A percentile compares a stretch with the other conserved stretches of the same genome.
These are phyloP conservation scores for Sisymbrium irio DNA, from an alignment of 345 rosid genomes.

Conservation along the genomic window DNA sequence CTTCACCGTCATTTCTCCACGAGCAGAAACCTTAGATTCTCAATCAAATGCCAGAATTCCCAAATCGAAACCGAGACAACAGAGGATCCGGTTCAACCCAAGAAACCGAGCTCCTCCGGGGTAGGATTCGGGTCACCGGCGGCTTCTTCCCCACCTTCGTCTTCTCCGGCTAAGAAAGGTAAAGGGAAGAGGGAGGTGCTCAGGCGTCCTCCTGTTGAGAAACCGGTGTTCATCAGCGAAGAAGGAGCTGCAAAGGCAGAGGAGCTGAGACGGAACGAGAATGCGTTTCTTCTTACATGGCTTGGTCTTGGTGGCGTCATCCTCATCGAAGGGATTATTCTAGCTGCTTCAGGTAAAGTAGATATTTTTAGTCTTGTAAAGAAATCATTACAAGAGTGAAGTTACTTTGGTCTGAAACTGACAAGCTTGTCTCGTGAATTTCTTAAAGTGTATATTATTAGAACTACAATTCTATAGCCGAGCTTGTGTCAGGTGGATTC, in stretches of 20 bases:
- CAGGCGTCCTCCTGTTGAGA: conserved; percentile 67
- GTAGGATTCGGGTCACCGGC: conserved; percentile 61
- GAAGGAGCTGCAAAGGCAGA: conserved; percentile 55
- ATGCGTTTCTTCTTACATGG: conserved; percentile 89
- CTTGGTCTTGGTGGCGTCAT: conserved; percentile 74
- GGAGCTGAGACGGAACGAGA: conserved; percentile 64
- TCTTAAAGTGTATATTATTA: background rate
- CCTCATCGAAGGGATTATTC: conserved; percentile 61
- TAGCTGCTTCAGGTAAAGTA: conserved; percentile 70
- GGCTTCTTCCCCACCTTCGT: background rate
- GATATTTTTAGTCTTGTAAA: background rate
- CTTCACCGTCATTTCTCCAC: conserved; percentile 22
- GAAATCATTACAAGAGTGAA: background rate
- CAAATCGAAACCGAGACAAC: conserved; percentile 40
- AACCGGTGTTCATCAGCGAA: conserved; percentile 48
- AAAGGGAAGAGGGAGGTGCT: conserved; percentile 53
- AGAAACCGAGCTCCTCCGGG: conserved; percentile 47
- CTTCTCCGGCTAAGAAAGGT: conserved; percentile 38
- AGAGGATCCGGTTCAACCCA: conserved; percentile 40
- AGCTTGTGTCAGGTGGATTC: background rate
- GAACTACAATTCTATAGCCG: background rate
- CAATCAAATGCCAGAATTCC: conserved; percentile 45
- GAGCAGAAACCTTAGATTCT: conserved; percentile 35
- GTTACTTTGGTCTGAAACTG: background rate
- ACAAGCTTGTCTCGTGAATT: background rate